Base-by-base conservation (phyloP, 2,329 filamentous ascomycete species). In the Neonectria sp. region DNA sequence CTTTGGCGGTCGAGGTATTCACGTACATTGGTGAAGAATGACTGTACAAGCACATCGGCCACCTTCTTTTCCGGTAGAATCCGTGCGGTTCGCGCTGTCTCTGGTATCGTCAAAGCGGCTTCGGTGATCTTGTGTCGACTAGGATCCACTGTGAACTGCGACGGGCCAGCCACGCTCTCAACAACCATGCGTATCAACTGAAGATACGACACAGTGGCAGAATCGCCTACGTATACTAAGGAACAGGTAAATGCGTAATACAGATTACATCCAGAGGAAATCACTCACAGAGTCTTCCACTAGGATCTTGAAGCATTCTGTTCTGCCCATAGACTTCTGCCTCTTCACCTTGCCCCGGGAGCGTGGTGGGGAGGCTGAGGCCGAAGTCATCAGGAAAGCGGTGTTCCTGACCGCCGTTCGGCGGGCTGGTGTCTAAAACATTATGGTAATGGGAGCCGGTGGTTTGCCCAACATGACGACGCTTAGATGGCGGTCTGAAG, bases 181-280 rank as follows among this genome's bases (percentile, higher is more conserved):
- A 91, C 88, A 70, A 91, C 86, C 79, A 88, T 86, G 11, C 89
- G 86, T 21, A 91, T 85, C 51, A 89, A 80, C 63, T 91, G 87
- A 3, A 91, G 79, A 71, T 88, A 91, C 0, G 89, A 89, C 6
- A 91, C 79, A 0, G 88, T 88, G 1, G 89, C 88, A 2, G 90
- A 89, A 69, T 91, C 88, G n/a, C 90, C 89, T 67, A 91, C 83
- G 68, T 90, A 91, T 27, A 89, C 87, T 88, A 35, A 1, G 33
- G 24, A 24, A 5, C 58, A 46, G 66, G 65, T 76, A 49, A 75
- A 73, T 15, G 40, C 6, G 25, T 35, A n/a, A 24, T 24, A 29
- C 56, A 37, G 15, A n/a, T 3, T 27, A 5, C 6, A 37, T 55
- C 24, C 3, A 5, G 29, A 12, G 33, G 35, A 43, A 24, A 29